Evolutionary conservation across 2,329 filamentous ascomycete species (phyloP).

Genomic region (Fusarium sterilihyphosum): DNA sequence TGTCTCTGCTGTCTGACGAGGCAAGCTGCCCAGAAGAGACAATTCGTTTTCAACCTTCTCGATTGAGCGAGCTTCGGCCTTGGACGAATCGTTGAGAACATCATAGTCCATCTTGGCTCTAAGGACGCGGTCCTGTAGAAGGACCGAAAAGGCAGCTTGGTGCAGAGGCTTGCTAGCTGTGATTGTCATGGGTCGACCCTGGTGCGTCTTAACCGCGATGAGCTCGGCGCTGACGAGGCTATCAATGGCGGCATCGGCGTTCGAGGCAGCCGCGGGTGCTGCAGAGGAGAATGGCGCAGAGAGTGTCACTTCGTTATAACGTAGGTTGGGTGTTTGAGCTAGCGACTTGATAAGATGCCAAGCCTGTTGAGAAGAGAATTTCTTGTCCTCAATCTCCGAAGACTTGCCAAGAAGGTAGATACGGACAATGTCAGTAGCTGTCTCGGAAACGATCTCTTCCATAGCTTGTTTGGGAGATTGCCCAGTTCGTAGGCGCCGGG

Average conservation of each 20-base stretch:
- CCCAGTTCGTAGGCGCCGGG: slow-evolving; percentile 87
- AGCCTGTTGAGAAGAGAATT: slow-evolving; percentile 86
- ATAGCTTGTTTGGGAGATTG: slow-evolving; percentile 85
- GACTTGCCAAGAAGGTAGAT: slow-evolving; percentile 82
- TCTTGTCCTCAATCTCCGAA: slow-evolving; percentile 58
- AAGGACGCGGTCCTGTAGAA: slow-evolving; percentile 78
- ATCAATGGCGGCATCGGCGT: slow-evolving; percentile 80
- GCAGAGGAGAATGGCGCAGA: slow-evolving; percentile 74
- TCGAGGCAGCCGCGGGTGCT: slow-evolving; percentile 51
- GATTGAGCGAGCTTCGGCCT: slow-evolving; percentile 77
- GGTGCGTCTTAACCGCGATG: slow-evolving; percentile 76
- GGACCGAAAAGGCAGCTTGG: slow-evolving; percentile 79
- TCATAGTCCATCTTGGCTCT: slow-evolving; percentile 77
- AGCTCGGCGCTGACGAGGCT: slow-evolving; percentile 87
- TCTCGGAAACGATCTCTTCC: slow-evolving; percentile 87
- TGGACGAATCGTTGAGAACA: slow-evolving; percentile 73
- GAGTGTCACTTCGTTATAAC: slow-evolving; percentile 88
- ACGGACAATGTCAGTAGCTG: slow-evolving; percentile 89
- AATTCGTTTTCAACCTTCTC: slow-evolving; percentile 84
- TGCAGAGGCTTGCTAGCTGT: slow-evolving; percentile 88
- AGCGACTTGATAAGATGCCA: slow-evolving; percentile 89
- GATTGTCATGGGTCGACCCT: slow-evolving; percentile 82
- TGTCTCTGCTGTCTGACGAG: slow-evolving; percentile 75
- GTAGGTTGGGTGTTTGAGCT: slow-evolving; percentile 71
- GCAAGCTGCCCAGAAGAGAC: slow-evolving; percentile 73